Evolutionary conservation across 306 rosid species (phyloP).

Genomic region (Castanopsis chinensis): DNA sequence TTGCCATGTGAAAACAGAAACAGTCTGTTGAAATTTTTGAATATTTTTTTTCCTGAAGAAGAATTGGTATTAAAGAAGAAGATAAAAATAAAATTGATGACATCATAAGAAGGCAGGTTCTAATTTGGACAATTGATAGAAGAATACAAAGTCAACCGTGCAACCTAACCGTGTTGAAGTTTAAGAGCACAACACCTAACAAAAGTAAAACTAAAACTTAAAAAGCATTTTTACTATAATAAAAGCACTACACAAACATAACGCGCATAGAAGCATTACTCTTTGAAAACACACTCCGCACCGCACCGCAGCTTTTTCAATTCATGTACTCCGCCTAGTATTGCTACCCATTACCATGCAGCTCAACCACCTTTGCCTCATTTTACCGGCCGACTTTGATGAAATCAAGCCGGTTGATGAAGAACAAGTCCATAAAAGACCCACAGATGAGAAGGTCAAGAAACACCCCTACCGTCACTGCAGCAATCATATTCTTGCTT

Average conservation of each 20-base stretch:
- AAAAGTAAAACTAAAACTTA: not conserved
- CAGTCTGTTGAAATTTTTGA: not conserved
- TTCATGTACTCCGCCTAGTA: conserved; percentile 33
- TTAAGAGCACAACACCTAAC: conserved; percentile 13
- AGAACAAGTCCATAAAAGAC: conserved; percentile 24
- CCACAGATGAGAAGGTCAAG: conserved; percentile 19
- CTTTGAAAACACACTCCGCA: too few relatives aligned
- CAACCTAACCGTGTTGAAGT: conserved; percentile 54
- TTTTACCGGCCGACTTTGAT: conserved; percentile 56
- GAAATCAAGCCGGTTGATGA: conserved; percentile 36
- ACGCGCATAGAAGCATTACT: not conserved
- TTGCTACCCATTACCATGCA: conserved; percentile 33
- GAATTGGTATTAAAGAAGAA: not conserved
- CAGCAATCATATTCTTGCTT: conserved; percentile 40
- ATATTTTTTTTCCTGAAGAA: not conserved
- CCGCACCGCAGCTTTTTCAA: conserved; percentile 9
- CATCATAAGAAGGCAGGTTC: conserved; percentile 38
- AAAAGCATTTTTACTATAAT: not conserved
- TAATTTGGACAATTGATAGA: conserved; percentile 26
- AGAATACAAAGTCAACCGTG: conserved; percentile 42
- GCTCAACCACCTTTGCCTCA: conserved; percentile 50
- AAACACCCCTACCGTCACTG: conserved; percentile 31
- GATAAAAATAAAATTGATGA: not conserved
- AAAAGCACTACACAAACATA: not conserved
- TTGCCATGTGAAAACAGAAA: not conserved